phyloP scores from a whole-genome alignment of 2,329 filamentous ascomycete species.

The Sodiomyces alkalinus region DNA sequence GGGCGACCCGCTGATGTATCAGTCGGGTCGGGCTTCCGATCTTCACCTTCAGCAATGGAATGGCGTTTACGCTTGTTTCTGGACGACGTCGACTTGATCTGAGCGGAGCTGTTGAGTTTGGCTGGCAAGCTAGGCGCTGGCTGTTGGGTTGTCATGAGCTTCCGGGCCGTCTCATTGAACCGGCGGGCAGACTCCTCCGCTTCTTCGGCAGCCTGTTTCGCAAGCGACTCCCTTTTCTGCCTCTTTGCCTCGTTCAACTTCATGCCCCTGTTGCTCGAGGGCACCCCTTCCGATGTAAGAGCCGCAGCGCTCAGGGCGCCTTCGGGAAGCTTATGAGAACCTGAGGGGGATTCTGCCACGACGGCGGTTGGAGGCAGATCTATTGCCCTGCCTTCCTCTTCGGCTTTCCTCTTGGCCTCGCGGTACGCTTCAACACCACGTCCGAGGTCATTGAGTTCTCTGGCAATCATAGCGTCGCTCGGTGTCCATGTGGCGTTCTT shows the following conservation, averaged over 20 bases:
- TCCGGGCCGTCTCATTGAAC: constrained; percentile 31
- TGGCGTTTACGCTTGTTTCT: constrained; percentile 31
- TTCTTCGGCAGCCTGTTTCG: constrained; percentile 45
- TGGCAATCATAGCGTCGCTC: constrained; percentile 71
- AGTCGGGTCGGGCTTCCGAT: constrained; percentile 14
- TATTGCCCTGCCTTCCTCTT: constrained; percentile 49
- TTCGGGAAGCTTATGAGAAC: constrained; percentile 36
- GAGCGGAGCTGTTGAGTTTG: too few relatives aligned
- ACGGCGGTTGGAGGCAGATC: constrained; percentile 26
- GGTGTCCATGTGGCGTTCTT: constrained; percentile 80
- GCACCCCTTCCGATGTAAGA: constrained; percentile 43
- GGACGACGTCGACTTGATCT: too few relatives aligned
- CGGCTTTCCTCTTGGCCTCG: constrained; percentile 47
- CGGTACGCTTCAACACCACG: constrained; percentile 49
- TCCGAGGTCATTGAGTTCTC: constrained; percentile 57
- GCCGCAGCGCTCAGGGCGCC: constrained; percentile 45
- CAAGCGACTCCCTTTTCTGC: constrained; percentile 50
- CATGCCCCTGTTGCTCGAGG: constrained; percentile 58
- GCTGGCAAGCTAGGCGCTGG: constrained; percentile 9
- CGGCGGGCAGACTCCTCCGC: constrained; percentile 41
- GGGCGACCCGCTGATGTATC: constrained; percentile 19
- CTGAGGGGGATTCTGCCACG: constrained; percentile 32
- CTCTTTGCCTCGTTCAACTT: constrained; percentile 68
- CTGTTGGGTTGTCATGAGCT: constrained; percentile 22
- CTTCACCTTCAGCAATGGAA: constrained; percentile 13